Conservation (phyloP, 768 basidiomycete genomes). For the Leccinum ochraceum region DNA sequence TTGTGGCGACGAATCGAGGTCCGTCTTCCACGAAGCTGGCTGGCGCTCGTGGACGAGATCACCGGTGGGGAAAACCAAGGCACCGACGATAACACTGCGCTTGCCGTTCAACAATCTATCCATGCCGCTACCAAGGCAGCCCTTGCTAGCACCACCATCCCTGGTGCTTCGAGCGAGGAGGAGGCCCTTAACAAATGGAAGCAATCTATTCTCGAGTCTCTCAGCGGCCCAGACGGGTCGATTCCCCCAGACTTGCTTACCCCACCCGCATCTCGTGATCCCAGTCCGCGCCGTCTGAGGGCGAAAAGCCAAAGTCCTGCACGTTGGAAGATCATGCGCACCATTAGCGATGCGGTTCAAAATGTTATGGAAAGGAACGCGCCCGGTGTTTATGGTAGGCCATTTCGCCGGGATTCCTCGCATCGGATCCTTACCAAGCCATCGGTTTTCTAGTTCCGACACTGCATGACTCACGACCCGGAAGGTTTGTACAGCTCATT, state of each 20-base stretch:
- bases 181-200: slow-evolving; percentile 53
- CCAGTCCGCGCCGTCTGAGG: slow-evolving; percentile 74
- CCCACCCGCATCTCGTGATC: slow-evolving; percentile 79
- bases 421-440: slow-evolving; percentile 4
- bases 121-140: slow-evolving; percentile 67
- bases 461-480: slow-evolving; percentile 69
- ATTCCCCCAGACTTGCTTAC: slow-evolving; percentile 77
- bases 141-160: slow-evolving; percentile 43
- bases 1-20: slow-evolving; percentile 85
- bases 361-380: slow-evolving; percentile 61
- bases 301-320: slow-evolving; percentile 80
- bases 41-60: slow-evolving; percentile 77
- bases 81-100: slow-evolving; percentile 54
- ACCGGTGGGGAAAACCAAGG: slow-evolving; percentile 62
- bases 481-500: slow-evolving; percentile 80
- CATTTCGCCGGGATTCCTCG: neutral
- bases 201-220: slow-evolving; percentile 56
- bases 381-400: slow-evolving; percentile 73
- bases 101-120: slow-evolving; percentile 66
- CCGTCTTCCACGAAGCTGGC: slow-evolving; percentile 81
- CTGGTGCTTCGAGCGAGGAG: slow-evolving; percentile 39
- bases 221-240: slow-evolving; percentile 64
- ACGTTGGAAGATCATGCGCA: slow-evolving; percentile 79
- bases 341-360: slow-evolving; percentile 78
- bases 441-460: slow-evolving; percentile 53